A percentile compares a stretch with the other conserved stretches of the same genome.
phyloP scores from a whole-genome alignment of 2,329 filamentous ascomycete genomes.

The Curvularia sp. region DNA sequence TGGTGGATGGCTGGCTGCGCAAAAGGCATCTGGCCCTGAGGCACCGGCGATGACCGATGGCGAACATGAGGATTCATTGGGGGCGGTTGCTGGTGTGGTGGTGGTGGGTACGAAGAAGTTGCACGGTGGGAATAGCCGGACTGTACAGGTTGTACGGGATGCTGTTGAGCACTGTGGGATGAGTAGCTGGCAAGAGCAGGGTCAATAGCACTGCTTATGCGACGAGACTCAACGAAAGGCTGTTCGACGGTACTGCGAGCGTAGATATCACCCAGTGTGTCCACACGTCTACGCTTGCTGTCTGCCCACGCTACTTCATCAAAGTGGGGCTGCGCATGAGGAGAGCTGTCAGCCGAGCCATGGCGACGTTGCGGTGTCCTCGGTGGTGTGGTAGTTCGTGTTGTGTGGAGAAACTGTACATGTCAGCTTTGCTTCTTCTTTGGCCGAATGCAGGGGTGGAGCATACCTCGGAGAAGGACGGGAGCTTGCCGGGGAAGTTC shows the following conservation, averaged over 20 bases:
- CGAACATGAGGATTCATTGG: constrained; percentile 27
- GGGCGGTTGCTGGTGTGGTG: constrained; percentile 17
- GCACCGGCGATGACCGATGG: constrained; percentile 39
- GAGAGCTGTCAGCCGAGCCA: constrained; percentile 40
- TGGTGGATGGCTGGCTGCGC: constrained; percentile 19
- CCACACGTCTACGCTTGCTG: constrained; percentile 39
- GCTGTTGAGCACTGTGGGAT: constrained; percentile 17
- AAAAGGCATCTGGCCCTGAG: constrained; percentile 29
- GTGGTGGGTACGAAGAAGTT: constrained; percentile 37
- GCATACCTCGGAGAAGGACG: constrained; percentile 44
- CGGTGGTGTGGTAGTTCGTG: constrained; percentile 44
- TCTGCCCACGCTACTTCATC: constrained; percentile 41
- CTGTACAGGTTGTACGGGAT: constrained; percentile 9
- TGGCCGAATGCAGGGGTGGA: neutral
- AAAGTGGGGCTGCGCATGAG: constrained; percentile 35
- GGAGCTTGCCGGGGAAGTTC: constrained; percentile 33
- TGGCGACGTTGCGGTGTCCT: constrained; percentile 42
- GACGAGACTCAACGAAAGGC: constrained; percentile 24
- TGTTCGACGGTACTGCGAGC: constrained; percentile 28
- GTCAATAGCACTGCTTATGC: constrained; percentile 33
- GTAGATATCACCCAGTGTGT: constrained; percentile 36
- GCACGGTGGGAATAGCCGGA: constrained; percentile 37
- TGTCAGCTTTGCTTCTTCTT: constrained; percentile 17
- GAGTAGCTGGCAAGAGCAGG: constrained; percentile 31
- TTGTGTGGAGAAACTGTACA: constrained; percentile 35